Base-by-base conservation (phyloP, 2,329 filamentous ascomycete species). In the Fusarium kyushuense region DNA sequence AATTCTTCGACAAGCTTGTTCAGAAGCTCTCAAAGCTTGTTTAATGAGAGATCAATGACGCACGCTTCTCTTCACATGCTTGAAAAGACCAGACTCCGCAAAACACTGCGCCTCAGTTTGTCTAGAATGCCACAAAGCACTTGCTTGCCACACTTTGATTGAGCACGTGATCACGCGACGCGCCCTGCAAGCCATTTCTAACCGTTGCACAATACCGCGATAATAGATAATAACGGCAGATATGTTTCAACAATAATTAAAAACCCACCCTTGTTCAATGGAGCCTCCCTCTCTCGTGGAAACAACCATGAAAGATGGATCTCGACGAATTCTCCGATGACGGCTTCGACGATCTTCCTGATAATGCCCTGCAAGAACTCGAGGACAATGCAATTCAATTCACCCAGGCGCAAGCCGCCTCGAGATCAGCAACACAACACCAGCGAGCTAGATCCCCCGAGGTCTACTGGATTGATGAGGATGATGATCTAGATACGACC, bases 281-380 rank as follows among this genome's bases (percentile, higher is more conserved):
- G 72, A 70, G 70, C 27, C 68, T 35, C 14, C 42, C 32, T 45
- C 19, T 49, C 35, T 19, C 41, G 43, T 17, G 11, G 35, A 25
- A 49, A 43, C 13, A 46, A 52, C 65, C 72, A 65, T 66, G 56
- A 66, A 67, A 53, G 58, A 81, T 81, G 79, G 78, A 80, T 59
- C 58, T 79, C 79, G 87, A 89, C 79, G 85, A 87, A 64, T 90
- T 88, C 74, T 87, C 84, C 61, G 89, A 90, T 75, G 88, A 89
- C 74, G 87, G 84, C 63, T 82, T 91, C 70, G 87, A 91, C 75
- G 82, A 85, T 40, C 79, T 91, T 41, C 86, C 88, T 67, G 82
- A 84, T 65, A 83, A 84, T 65, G 81, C 82, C 46, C 79, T 91
- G 5, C 82, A 87, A 70, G 87, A 90, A 74, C 85, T 91, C 65